Evolutionary conservation across 352 stramenopile species (phyloP), one percentile per base, ranked within the genome.

Genomic region (Phytophthora fragariae): DNA sequence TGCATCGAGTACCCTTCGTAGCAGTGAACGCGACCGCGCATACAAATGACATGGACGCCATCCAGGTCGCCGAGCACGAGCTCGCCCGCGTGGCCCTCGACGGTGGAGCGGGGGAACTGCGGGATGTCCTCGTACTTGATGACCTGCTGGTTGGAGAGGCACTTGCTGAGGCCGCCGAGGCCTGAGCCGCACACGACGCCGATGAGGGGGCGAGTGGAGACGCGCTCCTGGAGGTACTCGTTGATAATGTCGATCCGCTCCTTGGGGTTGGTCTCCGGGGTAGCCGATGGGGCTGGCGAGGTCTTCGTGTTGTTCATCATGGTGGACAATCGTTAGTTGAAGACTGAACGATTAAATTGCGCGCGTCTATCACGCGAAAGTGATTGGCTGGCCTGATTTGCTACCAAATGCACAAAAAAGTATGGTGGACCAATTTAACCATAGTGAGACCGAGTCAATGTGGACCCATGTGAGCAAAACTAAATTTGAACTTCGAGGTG

Each of bases 1-100:
- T 98, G 94, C 66, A 80, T 95, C 14, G 93, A 65, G 37, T 99
- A 97, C 67, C 97, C 97, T 81, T 99, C 95, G 80, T 99, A 99
- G 57, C 81, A 95, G 86, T 99, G 97, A 81, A 99, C 99, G 68
- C 97, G 82, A 46, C 97, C 97, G 35, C 93, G 87, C 84, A 99
- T 98, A 75, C 93, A 98, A 33, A 98, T 91, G 35, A 98, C 85
- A 9, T 81, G 76, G 50, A 90, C 83, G 64, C 80, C 86, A 47
- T 85, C 79, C 17, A 98, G 71, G 21, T 86, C 83, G 39, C 94
- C 95, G 65, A 98, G 98, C 17, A 98, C 93, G 17, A 99, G 78
- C 83, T 98, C 95, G 29, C 94, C 95, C 31, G 88, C 92, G 77
- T 99, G 95, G n/a, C 97, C 97, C 14, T 90, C 84, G n/a, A 98